Percentiles rank a stretch among this genome's conserved stretches.
Conservation (phyloP, 192 early-diverging fungal genomes). For the Entophlyctis helioformis region DNA sequence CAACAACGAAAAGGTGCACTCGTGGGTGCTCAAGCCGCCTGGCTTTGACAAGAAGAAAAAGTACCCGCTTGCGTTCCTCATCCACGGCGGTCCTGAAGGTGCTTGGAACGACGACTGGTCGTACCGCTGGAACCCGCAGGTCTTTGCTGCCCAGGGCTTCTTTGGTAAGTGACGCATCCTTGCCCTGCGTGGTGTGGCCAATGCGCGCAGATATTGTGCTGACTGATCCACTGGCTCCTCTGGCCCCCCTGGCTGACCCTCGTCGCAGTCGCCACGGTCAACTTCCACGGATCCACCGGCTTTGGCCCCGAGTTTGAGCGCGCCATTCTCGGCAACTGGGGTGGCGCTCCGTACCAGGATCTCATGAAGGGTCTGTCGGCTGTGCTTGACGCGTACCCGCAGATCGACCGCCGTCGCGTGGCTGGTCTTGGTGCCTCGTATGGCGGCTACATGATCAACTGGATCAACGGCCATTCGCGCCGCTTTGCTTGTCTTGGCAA, state of each 20-base stretch:
- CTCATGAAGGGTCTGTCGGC: conserved; percentile 60
- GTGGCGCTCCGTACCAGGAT: conserved; percentile 60
- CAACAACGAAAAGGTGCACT: conserved; percentile 36
- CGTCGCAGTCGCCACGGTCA: conserved; percentile 56
- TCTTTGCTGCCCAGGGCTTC: conserved; percentile 58
- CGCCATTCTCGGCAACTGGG: conserved; percentile 65
- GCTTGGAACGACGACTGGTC: conserved; percentile 49
- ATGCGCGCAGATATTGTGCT: too few species aligned
- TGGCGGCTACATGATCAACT: conserved; percentile 78
- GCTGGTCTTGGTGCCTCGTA: conserved; percentile 62
- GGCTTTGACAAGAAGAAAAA: conserved; percentile 36
- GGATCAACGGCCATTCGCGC: conserved; percentile 64
- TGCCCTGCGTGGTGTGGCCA: too few species aligned
- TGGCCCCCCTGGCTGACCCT: too few species aligned
- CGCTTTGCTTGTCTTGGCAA: conserved; percentile 32
- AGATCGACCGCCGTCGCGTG: conserved; percentile 43
- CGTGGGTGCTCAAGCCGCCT: conserved; percentile 56
- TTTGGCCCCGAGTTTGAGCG: conserved; percentile 70
- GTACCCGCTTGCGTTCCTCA: conserved; percentile 65
- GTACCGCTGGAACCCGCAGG: conserved; percentile 63
- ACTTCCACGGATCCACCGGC: conserved; percentile 68
- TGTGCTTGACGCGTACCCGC: conserved; percentile 34
- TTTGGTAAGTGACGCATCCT: too few species aligned
- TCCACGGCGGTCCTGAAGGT: conserved; percentile 77
- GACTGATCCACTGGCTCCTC: too few species aligned